Evolutionary conservation across 2,329 filamentous ascomycete species (phyloP).

Genomic region (Aureobasidium namibiae): DNA sequence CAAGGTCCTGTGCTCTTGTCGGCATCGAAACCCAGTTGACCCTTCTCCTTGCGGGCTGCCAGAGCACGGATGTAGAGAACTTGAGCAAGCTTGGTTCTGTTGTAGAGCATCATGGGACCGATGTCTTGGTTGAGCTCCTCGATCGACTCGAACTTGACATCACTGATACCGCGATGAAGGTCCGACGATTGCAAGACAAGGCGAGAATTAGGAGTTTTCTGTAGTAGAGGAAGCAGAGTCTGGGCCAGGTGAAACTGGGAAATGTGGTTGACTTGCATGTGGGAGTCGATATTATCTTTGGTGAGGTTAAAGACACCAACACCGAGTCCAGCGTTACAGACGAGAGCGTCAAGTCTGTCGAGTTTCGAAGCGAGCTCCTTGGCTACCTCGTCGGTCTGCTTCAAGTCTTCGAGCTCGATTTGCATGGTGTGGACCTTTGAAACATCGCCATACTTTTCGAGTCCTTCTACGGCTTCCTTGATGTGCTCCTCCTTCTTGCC

Average conservation of each 20-base stretch:
- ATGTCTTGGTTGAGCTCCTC: conserved; percentile 43
- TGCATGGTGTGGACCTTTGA: conserved; percentile 38
- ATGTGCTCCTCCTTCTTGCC: conserved; percentile 43
- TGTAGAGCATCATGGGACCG: conserved; percentile 41
- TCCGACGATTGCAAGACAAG: conserved; percentile 44
- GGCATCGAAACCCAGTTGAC: conserved; percentile 28
- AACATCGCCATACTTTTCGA: conserved; percentile 38
- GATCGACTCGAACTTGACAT: conserved; percentile 35
- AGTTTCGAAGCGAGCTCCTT: conserved; percentile 34
- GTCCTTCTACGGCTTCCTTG: conserved; percentile 34
- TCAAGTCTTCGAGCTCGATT: conserved; percentile 40
- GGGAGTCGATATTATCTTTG: conserved; percentile 42
- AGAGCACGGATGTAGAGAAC: conserved; percentile 39
- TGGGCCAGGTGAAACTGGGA: conserved; percentile 43
- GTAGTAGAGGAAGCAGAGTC: conserved; percentile 37
- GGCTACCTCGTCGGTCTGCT: conserved; percentile 39
- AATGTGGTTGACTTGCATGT: conserved; percentile 45
- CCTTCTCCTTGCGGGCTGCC: conserved; percentile 29
- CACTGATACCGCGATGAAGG: conserved; percentile 35
- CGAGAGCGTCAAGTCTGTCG: conserved; percentile 37
- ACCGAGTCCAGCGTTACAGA: conserved; percentile 44
- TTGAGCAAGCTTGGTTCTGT: conserved; percentile 42
- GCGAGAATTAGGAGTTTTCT: conserved; percentile 37
- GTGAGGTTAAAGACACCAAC: conserved; percentile 43
- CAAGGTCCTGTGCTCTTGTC: conserved; percentile 26